Base-by-base conservation (phyloP, 306 rosid genomes). In the Urtica urens region DNA sequence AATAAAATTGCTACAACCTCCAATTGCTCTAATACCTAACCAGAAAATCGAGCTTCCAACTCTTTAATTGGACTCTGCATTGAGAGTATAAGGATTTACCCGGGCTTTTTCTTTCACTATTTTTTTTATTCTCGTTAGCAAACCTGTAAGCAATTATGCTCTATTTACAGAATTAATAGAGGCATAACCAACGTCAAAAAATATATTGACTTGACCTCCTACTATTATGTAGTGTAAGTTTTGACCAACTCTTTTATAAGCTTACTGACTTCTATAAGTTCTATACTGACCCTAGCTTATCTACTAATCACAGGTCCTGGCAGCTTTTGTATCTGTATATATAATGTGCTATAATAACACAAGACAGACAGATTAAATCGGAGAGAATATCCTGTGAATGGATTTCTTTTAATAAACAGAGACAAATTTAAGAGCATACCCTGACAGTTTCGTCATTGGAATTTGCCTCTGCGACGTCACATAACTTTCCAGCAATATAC, bases 401-500 rank as follows among this genome's bases (percentile, higher is more conserved):
- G n/a, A n/a, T n/a, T n/a, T n/a, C n/a, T n/a, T n/a, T n/a, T n/a
- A n/a, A 28, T 7, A 21, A 4, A 33, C n/a, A 0, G 35, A 18
- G 30, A 38, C n/a, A n/a, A 13, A 14, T 30, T 39, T 1, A 15
- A 56, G 42, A 22, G 35, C n/a, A 73, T 82, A 92, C 99, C 99
- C 83, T 79, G 18, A 86, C 83, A 26, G 77, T 69, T 82, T 78
- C 96, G 54, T 85, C 94, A 64, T 78, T 76, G 64, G 99, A 92
- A 74, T 78, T 82, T 56, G 99, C 80, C 67, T 85, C 99, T 28
- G 94, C 99, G 42, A 80, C 70, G 57, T 92, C 99, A 55, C 94
- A 92, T 56, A 86, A 69, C 72, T 85, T 92, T 60, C 96, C 99
- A 53, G 65, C 63, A 51, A 92, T 79, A 60, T 85, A 85, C 3